These are phyloP conservation scores for Pseudogymnoascus sp. DNA, from an alignment of 2,329 filamentous ascomycete species.

Conservation along the genomic window DNA sequence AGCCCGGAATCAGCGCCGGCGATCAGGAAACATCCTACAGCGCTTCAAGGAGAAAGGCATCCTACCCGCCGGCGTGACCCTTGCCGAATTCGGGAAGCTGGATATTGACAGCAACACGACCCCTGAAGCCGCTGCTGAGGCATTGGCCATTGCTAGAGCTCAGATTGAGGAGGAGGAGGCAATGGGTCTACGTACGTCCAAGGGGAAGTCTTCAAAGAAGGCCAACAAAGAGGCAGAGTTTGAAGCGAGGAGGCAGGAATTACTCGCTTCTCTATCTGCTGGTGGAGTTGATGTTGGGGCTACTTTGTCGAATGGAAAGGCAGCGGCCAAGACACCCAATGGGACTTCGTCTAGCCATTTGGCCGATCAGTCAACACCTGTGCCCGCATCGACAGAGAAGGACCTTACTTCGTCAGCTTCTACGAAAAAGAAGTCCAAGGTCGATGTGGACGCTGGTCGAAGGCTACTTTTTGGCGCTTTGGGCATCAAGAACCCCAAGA, in stretches of 20 bases:
- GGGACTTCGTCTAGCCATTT: neutral
- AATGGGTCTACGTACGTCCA: neutral
- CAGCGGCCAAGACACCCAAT: neutral
- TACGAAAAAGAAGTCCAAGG: neutral
- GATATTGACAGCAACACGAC: constrained; percentile 22
- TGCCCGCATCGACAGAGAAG: neutral
- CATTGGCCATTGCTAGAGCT: constrained; percentile 20
- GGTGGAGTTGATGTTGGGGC: constrained; percentile 47
- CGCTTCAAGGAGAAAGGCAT: constrained; percentile 47
- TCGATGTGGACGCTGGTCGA: constrained; percentile 27
- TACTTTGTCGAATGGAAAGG: constrained; percentile 11
- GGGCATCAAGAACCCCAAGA: constrained; percentile 61
- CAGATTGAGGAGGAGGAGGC: neutral
- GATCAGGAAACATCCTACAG: constrained; percentile 40
- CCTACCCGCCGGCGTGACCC: constrained; percentile 43
- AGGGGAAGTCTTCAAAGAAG: constrained; percentile 11
- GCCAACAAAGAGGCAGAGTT: constrained; percentile 34
- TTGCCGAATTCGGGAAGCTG: constrained; percentile 39
- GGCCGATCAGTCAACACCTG: neutral
- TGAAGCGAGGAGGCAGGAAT: constrained; percentile 41
- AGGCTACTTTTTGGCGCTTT: constrained; percentile 67
- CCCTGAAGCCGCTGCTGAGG: constrained; percentile 20
- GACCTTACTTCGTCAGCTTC: neutral
- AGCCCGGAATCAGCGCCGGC: constrained; percentile 47
- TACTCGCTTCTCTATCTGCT: constrained; percentile 43